Conservation (phyloP, 257 asterid genomes). For the Jaltomata sinuosa region DNA sequence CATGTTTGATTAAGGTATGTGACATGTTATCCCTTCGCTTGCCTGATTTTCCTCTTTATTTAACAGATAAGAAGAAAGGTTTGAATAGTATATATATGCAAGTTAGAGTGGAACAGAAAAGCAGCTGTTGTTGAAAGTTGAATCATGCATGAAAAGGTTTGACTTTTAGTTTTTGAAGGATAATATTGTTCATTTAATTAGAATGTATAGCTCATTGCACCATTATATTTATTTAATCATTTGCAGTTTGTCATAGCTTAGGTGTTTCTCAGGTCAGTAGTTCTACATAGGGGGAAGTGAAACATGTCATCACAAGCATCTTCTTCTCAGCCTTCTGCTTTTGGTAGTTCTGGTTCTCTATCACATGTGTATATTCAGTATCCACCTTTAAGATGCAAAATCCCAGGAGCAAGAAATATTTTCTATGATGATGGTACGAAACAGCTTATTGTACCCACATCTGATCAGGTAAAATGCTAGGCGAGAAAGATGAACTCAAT, state of each 20-base stretch:
- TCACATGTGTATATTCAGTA: constrained; percentile 73
- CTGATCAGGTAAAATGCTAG: constrained; percentile 52
- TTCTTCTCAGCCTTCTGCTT: constrained; percentile 46
- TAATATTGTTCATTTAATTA: not conserved
- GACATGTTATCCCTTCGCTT: not conserved
- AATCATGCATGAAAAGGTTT: constrained; percentile 5
- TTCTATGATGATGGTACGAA: constrained; percentile 80
- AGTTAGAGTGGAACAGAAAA: not conserved
- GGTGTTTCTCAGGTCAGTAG: not conserved
- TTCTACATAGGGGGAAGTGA: constrained; percentile 8
- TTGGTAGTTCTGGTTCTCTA: constrained; percentile 69
- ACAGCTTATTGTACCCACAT: constrained; percentile 54
- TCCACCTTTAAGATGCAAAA: constrained; percentile 70
- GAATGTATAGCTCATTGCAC: not conserved
- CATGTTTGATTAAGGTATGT: not conserved
- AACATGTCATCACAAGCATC: constrained; percentile 64
- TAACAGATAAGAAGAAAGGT: constrained; percentile 56
- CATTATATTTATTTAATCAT: not conserved
- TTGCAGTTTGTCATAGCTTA: not conserved
- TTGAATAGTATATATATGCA: constrained; percentile 21
- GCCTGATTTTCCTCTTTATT: constrained; percentile 4
- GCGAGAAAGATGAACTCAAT: not conserved
- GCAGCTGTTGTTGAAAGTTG: not conserved
- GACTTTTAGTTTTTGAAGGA: not conserved
- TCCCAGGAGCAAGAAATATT: constrained; percentile 52